phyloP scores from a whole-genome alignment of 495 filamentous ascomycete species.

The Trichodelitschia bisporula region DNA sequence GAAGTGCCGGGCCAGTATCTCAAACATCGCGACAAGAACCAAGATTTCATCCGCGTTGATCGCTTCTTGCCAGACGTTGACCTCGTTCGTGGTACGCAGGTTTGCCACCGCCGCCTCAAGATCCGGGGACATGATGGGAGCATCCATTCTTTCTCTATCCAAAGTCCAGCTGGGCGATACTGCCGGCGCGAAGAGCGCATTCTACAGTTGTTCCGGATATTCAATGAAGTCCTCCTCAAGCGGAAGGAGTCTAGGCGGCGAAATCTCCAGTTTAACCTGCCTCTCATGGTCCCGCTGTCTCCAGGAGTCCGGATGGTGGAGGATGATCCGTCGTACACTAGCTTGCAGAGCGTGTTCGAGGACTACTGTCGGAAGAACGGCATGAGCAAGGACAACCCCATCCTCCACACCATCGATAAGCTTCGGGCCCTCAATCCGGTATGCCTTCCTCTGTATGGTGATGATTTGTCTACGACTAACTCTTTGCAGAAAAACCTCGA shows the following conservation, averaged over 20 bases:
- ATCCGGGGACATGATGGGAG: slow-evolving; percentile 97
- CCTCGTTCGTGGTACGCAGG: slow-evolving; percentile 62
- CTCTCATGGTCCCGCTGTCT: slow-evolving; percentile 79
- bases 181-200: slow-evolving; percentile 87
- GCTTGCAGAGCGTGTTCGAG: slow-evolving; percentile 80
- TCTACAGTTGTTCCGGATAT: slow-evolving; percentile 88
- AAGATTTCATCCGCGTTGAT: slow-evolving; percentile 91
- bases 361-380: slow-evolving; percentile 74
- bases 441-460: not conserved
- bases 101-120: slow-evolving; percentile 76
- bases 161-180: slow-evolving; percentile 78
- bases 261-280: slow-evolving; percentile 87
- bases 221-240: slow-evolving; percentile 72
- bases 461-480: slow-evolving; percentile 22
- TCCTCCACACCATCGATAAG: slow-evolving; percentile 86
- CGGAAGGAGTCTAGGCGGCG: slow-evolving; percentile 84
- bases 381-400: slow-evolving; percentile 80
- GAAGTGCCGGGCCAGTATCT: slow-evolving; percentile 96
- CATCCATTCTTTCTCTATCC: slow-evolving; percentile 80
- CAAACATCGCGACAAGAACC: slow-evolving; percentile 91
- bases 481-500: slow-evolving; percentile 1
- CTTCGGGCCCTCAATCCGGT: slow-evolving; percentile 36
- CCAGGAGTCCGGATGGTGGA: slow-evolving; percentile 84
- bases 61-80: slow-evolving; percentile 88
- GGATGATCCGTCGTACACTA: slow-evolving; percentile 85